Evolutionary conservation across 257 asterid species (phyloP).

Genomic region (Marsdenia floribunda): DNA sequence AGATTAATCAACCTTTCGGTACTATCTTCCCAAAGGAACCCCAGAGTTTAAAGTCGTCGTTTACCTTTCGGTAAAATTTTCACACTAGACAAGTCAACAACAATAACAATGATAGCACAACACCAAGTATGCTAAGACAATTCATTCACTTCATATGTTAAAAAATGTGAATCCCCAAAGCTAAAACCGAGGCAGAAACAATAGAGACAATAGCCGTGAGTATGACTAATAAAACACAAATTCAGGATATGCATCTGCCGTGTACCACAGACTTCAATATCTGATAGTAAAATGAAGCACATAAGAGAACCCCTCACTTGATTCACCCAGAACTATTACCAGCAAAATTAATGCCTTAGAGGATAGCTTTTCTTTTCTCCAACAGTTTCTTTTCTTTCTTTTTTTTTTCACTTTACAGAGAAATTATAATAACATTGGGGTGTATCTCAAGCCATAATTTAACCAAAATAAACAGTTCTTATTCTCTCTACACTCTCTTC

Average conservation of each 20-base stretch:
- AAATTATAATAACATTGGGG: no score
- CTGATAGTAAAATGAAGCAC: background rate
- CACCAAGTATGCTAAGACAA: background rate
- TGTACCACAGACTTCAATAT: background rate
- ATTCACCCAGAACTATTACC: background rate
- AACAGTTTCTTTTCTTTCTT: no score
- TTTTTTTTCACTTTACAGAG: background rate
- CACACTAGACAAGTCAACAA: background rate
- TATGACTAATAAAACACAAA: background rate
- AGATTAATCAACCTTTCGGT: slow-evolving; percentile 10
- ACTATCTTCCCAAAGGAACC: slow-evolving; percentile 5
- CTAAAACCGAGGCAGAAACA: background rate
- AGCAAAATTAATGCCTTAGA: background rate
- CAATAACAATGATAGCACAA: background rate
- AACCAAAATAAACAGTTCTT: background rate
- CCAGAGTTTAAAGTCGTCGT: background rate
- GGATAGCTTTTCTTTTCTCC: background rate
- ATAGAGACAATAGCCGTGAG: background rate
- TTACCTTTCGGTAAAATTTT: background rate
- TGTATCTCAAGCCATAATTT: background rate
- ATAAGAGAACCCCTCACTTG: background rate
- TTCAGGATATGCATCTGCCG: background rate
- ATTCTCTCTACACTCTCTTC: background rate
- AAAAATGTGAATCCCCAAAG: background rate
- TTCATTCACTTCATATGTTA: background rate